These are phyloP conservation scores for Penicillium freii DNA, from an alignment of 2,329 filamentous ascomycete genomes.

Conservation along the genomic window DNA sequence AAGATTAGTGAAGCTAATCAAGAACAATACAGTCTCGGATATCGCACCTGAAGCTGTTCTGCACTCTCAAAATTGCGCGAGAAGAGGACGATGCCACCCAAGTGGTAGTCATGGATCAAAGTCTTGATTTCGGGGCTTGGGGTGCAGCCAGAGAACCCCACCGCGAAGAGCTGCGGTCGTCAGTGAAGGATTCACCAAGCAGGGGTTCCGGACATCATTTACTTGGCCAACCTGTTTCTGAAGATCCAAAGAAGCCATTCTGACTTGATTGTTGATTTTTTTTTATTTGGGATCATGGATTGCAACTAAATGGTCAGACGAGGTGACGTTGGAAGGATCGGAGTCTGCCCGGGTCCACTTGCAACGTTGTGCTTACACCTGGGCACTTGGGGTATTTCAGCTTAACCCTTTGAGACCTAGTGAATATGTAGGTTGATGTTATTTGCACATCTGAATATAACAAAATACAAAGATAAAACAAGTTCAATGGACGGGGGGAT, in stretches of 20 bases:
- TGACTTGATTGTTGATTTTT: not conserved
- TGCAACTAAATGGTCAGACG: not conserved
- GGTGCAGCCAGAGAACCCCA: slow-evolving; percentile 44
- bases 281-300: not conserved
- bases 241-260: slow-evolving; percentile 24
- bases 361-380: not conserved
- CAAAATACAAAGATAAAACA: not conserved
- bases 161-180: slow-evolving; percentile 42
- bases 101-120: slow-evolving; percentile 42
- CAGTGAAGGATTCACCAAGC: not conserved
- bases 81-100: slow-evolving; percentile 46
- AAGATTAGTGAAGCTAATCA: not conserved
- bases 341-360: slow-evolving; percentile 4
- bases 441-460: not conserved
- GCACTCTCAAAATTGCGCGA: slow-evolving; percentile 42
- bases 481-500: not conserved
- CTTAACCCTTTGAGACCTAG: not conserved
- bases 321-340: slow-evolving; percentile 3
- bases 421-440: not conserved
- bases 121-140: slow-evolving; percentile 44
- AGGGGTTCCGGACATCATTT: not conserved
- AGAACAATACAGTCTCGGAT: not conserved
- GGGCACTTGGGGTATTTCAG: not conserved
- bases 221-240: slow-evolving; percentile 39
- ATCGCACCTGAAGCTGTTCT: slow-evolving; percentile 38